Percentiles rank a stretch among this genome's conserved stretches.
Conservation (phyloP, 768 basidiomycete species). For the Tricholoma sp. region DNA sequence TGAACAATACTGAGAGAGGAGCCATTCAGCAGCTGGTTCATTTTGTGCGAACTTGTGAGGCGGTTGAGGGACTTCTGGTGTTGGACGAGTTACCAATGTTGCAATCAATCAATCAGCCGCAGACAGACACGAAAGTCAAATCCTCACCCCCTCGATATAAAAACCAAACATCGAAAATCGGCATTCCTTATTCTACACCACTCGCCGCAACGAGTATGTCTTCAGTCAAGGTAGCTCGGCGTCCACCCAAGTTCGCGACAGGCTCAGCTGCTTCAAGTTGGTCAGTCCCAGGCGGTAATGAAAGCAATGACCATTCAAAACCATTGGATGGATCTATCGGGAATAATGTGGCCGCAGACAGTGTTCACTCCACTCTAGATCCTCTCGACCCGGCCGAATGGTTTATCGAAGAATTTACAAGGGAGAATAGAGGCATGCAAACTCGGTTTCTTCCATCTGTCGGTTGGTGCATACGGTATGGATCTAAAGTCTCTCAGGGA, state of each 20-base stretch:
- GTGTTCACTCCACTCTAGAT: not conserved
- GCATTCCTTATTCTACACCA: not conserved
- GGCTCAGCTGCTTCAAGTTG: not conserved
- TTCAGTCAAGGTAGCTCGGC: not conserved
- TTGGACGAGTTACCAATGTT: not conserved
- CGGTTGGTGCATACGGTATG: slow-evolving; percentile 40
- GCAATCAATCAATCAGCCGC: not conserved
- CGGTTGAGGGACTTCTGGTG: slow-evolving; percentile 9
- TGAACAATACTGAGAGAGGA: slow-evolving; percentile 23
- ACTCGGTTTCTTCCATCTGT: slow-evolving; percentile 35
- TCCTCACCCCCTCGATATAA: not conserved
- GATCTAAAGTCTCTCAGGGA: slow-evolving; percentile 32
- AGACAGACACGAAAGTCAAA: not conserved
- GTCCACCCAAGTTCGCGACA: not conserved
- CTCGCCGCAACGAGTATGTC: not conserved
- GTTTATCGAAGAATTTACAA: slow-evolving; percentile 11
- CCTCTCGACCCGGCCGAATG: slow-evolving; percentile 4
- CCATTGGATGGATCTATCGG: not conserved
- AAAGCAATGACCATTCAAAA: not conserved
- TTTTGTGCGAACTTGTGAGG: slow-evolving; percentile 23
- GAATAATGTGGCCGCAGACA: not conserved
- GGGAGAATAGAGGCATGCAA: slow-evolving; percentile 15
- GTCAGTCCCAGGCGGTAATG: not conserved
- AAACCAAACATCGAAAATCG: not conserved
- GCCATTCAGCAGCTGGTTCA: slow-evolving; percentile 18